A percentile compares a stretch with the other conserved stretches of the same genome.
These are phyloP conservation scores for Phytophthora agathidicida DNA, from an alignment of 352 stramenopile genomes.

Conservation along the genomic window DNA sequence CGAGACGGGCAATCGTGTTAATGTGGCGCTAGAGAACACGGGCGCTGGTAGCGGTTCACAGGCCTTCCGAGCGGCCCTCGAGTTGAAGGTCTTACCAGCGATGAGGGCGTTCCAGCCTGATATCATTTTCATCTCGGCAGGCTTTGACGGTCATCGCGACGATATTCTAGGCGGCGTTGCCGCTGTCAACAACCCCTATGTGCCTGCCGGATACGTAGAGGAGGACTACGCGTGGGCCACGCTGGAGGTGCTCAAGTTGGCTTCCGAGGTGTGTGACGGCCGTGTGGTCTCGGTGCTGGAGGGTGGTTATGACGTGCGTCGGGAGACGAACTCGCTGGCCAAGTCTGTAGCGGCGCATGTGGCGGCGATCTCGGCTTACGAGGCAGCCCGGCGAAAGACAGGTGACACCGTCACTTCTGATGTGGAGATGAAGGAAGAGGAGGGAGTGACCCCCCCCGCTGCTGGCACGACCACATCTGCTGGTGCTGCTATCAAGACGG, in stretches of 20 bases:
- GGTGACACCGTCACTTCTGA: constrained; percentile 15
- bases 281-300: constrained; percentile 88
- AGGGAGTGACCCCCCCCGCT: constrained; percentile 2
- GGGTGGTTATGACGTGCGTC: constrained; percentile 83
- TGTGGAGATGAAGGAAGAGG: constrained; percentile 41
- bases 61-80: constrained; percentile 68
- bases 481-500: constrained; percentile 22
- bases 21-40: constrained; percentile 80
- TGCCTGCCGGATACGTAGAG: constrained; percentile 82
- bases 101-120: constrained; percentile 77
- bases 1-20: constrained; percentile 66
- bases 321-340: constrained; percentile 82
- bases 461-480: not conserved
- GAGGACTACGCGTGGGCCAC: constrained; percentile 87
- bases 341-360: constrained; percentile 85
- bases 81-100: constrained; percentile 71
- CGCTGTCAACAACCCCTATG: constrained; percentile 77
- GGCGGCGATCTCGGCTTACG: constrained; percentile 69
- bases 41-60: constrained; percentile 67
- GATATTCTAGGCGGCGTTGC: constrained; percentile 83
- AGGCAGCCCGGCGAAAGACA: constrained; percentile 38
- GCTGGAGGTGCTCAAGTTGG: constrained; percentile 75
- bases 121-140: constrained; percentile 89
- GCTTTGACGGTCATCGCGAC: constrained; percentile 88
- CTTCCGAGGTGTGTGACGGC: constrained; percentile 78